Base-by-base conservation (phyloP, 495 filamentous ascomycete genomes). In the Cercophora scortea region DNA sequence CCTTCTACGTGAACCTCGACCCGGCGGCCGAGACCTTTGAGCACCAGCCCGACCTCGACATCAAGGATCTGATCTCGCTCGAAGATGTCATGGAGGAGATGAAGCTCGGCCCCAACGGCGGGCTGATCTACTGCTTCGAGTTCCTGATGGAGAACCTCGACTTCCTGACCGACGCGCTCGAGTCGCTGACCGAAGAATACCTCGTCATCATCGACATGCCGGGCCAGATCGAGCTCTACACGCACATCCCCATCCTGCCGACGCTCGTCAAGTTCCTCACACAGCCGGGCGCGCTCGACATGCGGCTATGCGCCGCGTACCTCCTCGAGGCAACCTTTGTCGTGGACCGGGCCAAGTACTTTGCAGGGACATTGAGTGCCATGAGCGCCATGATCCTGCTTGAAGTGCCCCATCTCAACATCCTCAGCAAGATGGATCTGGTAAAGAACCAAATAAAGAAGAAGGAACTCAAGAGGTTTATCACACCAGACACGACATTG, bases 371-470 rank as follows among this genome's bases (percentile, higher is more conserved):
- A 2, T 71, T 98, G 53, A 91, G 86, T 61, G 93, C 93, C 44
- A 96, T 98, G 92, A 93, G 87, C 50, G 91, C 93, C 35, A 98
- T 98, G 93, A 80, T 96, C 56, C 90, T 96, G 89, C 77, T 98
- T 42, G 93, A 96, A 71, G 80, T 96, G 54, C 93, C 93, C 3
- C 93, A 98, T 61, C 74, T 98, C 61, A 96, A 96, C 62, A 83
- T 96, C 50, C 75, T 98, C 56, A 90, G 81, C 55, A 98, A 98
- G 76, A 96, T 98, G 91, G 93, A 96, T 64, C 82, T 96, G 47
- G 79, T 96, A 50, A 89, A 88, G 57, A 88, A 86, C 34, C 87
- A 86, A 66, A 78, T 96, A 5, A 76, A 84, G 1, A 85, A 86
- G 60, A 83, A 83, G 64, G 90, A 96, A 59, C 65, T 98, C 32